Base-by-base conservation (phyloP, 345 rosid genomes). In the Arabis hirsuta region DNA sequence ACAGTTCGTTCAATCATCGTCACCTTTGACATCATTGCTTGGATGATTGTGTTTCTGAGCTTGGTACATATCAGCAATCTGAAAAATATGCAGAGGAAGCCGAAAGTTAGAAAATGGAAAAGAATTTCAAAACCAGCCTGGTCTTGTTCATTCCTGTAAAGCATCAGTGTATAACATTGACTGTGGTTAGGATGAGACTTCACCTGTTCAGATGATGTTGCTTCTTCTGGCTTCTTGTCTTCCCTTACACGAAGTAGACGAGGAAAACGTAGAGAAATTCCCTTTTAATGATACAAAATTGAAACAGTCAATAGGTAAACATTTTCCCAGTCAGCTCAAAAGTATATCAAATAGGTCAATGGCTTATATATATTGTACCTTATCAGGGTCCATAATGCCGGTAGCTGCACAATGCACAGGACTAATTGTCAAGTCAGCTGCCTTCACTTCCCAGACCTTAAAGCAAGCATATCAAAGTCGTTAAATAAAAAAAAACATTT, bases 381-480 rank as follows among this genome's bases (percentile, higher is more conserved):
- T 95, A 59, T 83, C 86, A 54, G 85, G 78, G 80, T 91, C 96
- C 51, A 90, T 96, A 43, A 77, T 69, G 63, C 98, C 99, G 24
- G 84, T 78, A 62, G 99, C 98, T 48, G 99, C 98, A 79, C 83
- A 82, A 78, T 91, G 82, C 76, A 88, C 97, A 55, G 98, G 99
- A 73, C 98, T 95, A 71, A 91, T 86, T 44, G 98, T 91, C 76
- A 91, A 77, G 74, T 95, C 99, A 62, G 98, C 96, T 79, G 96
- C 99, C 85, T 90, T 91, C 64, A 95, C 99, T 84, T 95, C 96
- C 98, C 99, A 95, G 14, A 95, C 99, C 98, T 91, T 73, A 55
- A 64, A 67, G 41, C 67, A 60, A 59, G 2, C 62, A 72, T 45
- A 11, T 52, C 52, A 1, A 41, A 38, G 9, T 22, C 29, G 46